A percentile compares a stretch with the other conserved stretches of the same genome.
phyloP scores from a whole-genome alignment of 2,329 filamentous ascomycete species.

The Colletotrichum musae region DNA sequence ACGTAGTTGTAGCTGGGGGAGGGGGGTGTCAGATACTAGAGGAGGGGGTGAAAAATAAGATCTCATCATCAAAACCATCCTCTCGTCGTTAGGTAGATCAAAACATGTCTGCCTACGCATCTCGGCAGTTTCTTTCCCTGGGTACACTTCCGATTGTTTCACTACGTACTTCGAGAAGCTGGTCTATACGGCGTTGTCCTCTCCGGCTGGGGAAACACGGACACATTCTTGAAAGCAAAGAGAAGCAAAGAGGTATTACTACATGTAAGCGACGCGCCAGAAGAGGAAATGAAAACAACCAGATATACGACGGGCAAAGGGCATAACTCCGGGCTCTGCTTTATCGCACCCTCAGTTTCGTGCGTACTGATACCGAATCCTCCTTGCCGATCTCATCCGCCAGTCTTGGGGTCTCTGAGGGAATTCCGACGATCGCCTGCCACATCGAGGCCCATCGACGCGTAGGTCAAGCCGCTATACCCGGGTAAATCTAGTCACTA shows the following conservation, averaged over 20 bases:
- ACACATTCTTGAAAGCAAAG: background rate
- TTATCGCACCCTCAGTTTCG: conserved; percentile 9
- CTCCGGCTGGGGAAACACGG: too few relatives aligned
- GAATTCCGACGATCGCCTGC: conserved; percentile 1
- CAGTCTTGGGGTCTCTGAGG: background rate
- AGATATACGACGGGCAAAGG: background rate
- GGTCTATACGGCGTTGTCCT: too few relatives aligned
- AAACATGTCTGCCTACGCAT: too few relatives aligned
- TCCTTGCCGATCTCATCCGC: background rate
- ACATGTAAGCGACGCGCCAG: background rate
- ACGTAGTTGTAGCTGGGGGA: too few relatives aligned
- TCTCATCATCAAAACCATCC: too few relatives aligned
- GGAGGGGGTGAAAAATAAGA: too few relatives aligned
- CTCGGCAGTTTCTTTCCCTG: too few relatives aligned
- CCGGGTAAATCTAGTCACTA: background rate
- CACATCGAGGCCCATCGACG: conserved; percentile 1
- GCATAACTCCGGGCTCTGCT: conserved; percentile 4
- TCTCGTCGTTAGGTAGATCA: too few relatives aligned
- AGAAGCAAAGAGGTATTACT: too few relatives aligned
- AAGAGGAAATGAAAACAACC: background rate
- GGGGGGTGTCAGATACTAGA: too few relatives aligned
- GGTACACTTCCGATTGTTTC: too few relatives aligned
- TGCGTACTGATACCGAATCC: background rate
- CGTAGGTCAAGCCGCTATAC: background rate
- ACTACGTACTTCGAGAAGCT: too few relatives aligned